Base-by-base conservation (phyloP, 345 rosid genomes). In the Physaria fendleri region DNA sequence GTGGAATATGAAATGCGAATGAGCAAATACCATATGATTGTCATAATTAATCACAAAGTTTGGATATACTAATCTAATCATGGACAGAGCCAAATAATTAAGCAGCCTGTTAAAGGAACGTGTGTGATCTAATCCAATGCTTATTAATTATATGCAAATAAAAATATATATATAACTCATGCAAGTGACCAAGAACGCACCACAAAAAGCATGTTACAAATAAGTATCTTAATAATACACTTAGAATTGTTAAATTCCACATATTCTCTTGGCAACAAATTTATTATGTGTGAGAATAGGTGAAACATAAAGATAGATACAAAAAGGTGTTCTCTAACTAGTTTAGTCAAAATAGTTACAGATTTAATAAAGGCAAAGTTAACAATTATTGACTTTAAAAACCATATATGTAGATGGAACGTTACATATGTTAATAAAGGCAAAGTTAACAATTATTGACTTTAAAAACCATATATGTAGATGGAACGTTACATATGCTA, bases 31-130 rank as follows among this genome's bases (percentile, higher is more conserved):
- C 12, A 15, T 23, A 64, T 53, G 61, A 43, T 33, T 54, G 14
- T 44, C 54, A 64, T 43, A 64, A 53, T 64, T 43, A 64, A 53
- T 64, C 45, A 33, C 62, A 5, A 53, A 53, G 23, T 32, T 24
- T 32, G 52, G 53, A 53, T 33, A 33, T 23, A 40, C 20, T 32
- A 53, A 64, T 64, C 15, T 53, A 64, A 23, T 53, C 20, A 24
- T 43, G 61, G 53, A 30, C 35, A 32, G 35, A 45, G 40, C 37
- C 47, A 64, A 55, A 64, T 64, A 64, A 52, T 52, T 41, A 53
- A 64, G 44, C 35, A 64, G 68, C 10, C 59, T 14, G 59, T 15
- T 30, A 45, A 11, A 22, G 68, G 32, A 53, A 32, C 49, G 61
- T 11, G 35, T 15, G 27, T 32, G 43, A 51, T 64, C 15, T 30